Conservation (phyloP, 345 rosid genomes). For the Camelina sativa region DNA sequence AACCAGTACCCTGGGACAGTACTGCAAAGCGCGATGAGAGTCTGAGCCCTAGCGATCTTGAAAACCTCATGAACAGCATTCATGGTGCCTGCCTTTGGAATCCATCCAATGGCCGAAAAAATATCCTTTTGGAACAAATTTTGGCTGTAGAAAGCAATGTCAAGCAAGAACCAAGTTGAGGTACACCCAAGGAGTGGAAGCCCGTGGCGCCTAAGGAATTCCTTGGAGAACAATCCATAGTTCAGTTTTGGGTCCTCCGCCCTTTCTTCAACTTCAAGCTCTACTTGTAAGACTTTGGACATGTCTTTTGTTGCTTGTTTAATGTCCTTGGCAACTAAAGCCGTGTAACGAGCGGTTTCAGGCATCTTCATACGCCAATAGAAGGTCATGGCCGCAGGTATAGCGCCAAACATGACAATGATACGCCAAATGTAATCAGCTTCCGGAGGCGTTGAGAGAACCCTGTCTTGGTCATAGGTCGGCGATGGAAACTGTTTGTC, state of each 20-base stretch:
- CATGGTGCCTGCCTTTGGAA: conserved; percentile 64
- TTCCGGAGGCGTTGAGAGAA: conserved; percentile 56
- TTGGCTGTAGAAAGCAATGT: conserved; percentile 68
- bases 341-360: conserved; percentile 82
- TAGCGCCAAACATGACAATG: conserved; percentile 69
- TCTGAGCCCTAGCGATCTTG: conserved; percentile 63
- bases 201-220: conserved; percentile 55
- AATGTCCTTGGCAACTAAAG: conserved; percentile 68
- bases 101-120: conserved; percentile 67
- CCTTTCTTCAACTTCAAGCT: conserved; percentile 55
- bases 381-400: conserved; percentile 65
- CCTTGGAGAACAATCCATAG: conserved; percentile 53
- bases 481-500: conserved; percentile 52
- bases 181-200: conserved; percentile 42
- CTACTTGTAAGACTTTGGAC: conserved; percentile 75
- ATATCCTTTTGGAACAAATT: conserved; percentile 73
- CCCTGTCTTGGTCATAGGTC: conserved; percentile 38
- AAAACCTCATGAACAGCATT: conserved; percentile 61
- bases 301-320: conserved; percentile 67
- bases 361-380: conserved; percentile 90
- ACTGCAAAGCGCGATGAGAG: conserved; percentile 68
- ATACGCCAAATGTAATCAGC: conserved; percentile 71
- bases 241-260: conserved; percentile 40
- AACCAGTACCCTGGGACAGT: conserved; percentile 81
- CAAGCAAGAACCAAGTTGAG: conserved; percentile 47